A percentile compares a stretch with the other conserved stretches of the same genome.
phyloP scores from a whole-genome alignment of 192 early-diverging fungal species.

The Coemansia aciculifera region DNA sequence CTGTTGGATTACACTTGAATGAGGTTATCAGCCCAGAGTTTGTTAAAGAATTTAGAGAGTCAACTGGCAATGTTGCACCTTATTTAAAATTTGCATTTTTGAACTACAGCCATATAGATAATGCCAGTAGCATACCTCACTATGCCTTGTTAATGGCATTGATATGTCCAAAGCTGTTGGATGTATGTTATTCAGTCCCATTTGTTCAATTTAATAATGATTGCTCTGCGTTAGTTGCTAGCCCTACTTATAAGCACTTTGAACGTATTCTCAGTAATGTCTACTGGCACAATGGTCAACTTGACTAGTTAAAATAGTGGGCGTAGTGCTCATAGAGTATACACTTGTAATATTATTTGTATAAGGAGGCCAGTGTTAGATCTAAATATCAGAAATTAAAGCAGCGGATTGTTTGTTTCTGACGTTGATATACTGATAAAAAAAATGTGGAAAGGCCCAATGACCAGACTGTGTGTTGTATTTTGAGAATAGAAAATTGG shows the following conservation, averaged over 20 bases:
- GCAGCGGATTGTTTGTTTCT: no score
- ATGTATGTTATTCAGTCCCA: neutral
- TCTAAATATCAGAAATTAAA: no score
- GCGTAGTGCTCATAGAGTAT: no score
- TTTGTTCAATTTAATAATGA: neutral
- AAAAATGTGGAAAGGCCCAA: no score
- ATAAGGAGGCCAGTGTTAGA: no score
- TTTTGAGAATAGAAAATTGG: no score
- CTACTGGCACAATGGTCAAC: neutral
- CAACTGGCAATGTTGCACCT: neutral
- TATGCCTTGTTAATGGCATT: neutral
- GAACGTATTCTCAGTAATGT: neutral
- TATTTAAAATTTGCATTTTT: neutral
- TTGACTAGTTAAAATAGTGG: neutral
- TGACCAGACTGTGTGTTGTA: no score
- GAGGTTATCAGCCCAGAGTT: neutral
- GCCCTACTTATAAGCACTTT: neutral
- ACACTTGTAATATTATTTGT: no score
- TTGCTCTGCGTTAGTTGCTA: neutral
- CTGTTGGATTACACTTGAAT: no score
- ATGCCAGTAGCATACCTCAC: neutral
- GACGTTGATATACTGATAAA: no score
- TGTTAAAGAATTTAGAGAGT: neutral
- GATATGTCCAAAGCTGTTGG: neutral
- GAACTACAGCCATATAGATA: neutral